A percentile compares a stretch with the other conserved stretches of the same genome.
phyloP scores from a whole-genome alignment of 2,329 filamentous ascomycete species.

The Sporothrix sp. region DNA sequence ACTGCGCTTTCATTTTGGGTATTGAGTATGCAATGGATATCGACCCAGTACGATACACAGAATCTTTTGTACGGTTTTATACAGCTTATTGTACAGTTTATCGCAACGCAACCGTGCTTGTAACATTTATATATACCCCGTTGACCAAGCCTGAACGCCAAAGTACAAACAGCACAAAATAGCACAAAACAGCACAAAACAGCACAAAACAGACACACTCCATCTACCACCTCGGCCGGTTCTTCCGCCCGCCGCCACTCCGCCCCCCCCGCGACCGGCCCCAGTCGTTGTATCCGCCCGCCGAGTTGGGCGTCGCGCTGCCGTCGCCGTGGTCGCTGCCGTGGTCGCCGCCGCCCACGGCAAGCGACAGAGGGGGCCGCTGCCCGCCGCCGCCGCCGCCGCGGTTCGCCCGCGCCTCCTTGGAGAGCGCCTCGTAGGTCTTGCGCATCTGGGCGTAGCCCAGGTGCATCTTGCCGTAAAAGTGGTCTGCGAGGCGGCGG shows the following conservation, averaged over 20 bases:
- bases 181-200: background rate
- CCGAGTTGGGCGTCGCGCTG: slow-evolving; percentile 27
- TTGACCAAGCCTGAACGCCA: no score
- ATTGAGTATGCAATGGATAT: no score
- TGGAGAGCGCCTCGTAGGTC: slow-evolving; percentile 76
- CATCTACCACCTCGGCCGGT: slow-evolving; percentile 38
- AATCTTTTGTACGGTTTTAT: no score
- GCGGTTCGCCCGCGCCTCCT: slow-evolving; percentile 62
- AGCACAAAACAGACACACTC: background rate
- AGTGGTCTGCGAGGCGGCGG: slow-evolving; percentile 85
- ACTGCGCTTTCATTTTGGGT: no score
- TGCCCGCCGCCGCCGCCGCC: slow-evolving; percentile 34
- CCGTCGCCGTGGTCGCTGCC: slow-evolving; percentile 31
- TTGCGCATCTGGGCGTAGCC: slow-evolving; percentile 98
- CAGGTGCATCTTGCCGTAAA: slow-evolving; percentile 98
- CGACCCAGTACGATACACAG: no score
- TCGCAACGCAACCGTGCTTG: no score
- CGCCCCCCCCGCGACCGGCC: slow-evolving; percentile 39
- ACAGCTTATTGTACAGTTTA: no score
- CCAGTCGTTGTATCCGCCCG: slow-evolving; percentile 32
- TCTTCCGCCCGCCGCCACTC: slow-evolving; percentile 43
- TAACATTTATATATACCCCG: no score
- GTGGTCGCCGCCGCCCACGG: slow-evolving; percentile 26
- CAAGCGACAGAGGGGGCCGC: slow-evolving; percentile 32
- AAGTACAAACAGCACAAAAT: background rate